phyloP scores from a whole-genome alignment of 345 rosid species.

The Corchorus capsularis region DNA sequence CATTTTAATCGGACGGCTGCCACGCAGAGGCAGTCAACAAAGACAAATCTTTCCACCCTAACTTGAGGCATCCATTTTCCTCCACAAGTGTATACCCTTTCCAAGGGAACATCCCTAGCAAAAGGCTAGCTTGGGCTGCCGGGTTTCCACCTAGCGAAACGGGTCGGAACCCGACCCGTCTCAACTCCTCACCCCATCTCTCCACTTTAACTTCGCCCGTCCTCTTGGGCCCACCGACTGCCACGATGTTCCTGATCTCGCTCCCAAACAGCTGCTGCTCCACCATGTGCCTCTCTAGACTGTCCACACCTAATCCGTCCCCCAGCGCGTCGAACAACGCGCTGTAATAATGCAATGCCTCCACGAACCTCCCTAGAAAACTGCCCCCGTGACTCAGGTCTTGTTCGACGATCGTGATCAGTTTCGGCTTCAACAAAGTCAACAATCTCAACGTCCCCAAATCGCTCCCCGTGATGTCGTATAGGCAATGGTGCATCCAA shows the following conservation, averaged over 20 bases:
- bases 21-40: conserved; percentile 92
- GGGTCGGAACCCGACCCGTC: conserved; percentile 64
- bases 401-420: conserved; percentile 85
- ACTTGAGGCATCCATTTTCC: conserved; percentile 73
- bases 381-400: conserved; percentile 74
- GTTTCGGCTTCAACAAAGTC: conserved; percentile 60
- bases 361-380: conserved; percentile 85
- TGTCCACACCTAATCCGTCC: conserved; percentile 64
- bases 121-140: conserved; percentile 79
- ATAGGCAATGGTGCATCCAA: conserved; percentile 96
- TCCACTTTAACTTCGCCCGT: conserved; percentile 72
- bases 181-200: conserved; percentile 81
- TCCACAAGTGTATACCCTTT: conserved; percentile 86
- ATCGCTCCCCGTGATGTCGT: conserved; percentile 83
- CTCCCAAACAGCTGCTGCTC: conserved; percentile 85
- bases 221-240: conserved; percentile 75
- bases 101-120: conserved; percentile 94
- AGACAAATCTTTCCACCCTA: conserved; percentile 97
- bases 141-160: conserved; percentile 90
- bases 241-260: conserved; percentile 85
- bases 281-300: conserved; percentile 80
- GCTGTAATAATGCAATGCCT: conserved; percentile 94
- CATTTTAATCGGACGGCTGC: conserved; percentile 63
- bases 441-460: conserved; percentile 55
- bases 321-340: conserved; percentile 95